Evolutionary conservation across 2,329 filamentous ascomycete species (phyloP).

Genomic region (Thyridium curvatum): DNA sequence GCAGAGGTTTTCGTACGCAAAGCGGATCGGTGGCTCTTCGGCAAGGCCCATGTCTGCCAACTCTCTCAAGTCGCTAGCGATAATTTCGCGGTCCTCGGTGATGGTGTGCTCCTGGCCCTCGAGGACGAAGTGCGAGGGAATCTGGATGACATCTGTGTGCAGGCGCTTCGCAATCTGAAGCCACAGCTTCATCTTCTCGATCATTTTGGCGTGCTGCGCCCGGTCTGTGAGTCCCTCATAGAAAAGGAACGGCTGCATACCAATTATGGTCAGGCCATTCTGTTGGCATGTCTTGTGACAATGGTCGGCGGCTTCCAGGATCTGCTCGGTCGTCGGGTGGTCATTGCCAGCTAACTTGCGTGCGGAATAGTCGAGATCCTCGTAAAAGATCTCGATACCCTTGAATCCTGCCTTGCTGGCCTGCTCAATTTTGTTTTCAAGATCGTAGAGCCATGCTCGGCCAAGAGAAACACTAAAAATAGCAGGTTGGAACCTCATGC

Average conservation of each 20-base stretch:
- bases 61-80: constrained; percentile 44
- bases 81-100: constrained; percentile 32
- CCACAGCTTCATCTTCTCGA: constrained; percentile 52
- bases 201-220: constrained; percentile 34
- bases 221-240: constrained; percentile 51
- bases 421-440: too few species aligned
- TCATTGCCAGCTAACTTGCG: too few species aligned
- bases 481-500: too few species aligned
- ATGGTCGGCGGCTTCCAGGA: constrained; percentile 36
- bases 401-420: constrained; percentile 28
- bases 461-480: too few species aligned
- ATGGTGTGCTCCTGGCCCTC: constrained; percentile 1
- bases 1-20: constrained; percentile 53
- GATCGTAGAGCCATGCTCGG: too few species aligned
- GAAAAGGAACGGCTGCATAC: constrained; percentile 56
- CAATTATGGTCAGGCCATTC: constrained; percentile 39
- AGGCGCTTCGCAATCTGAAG: constrained; percentile 47
- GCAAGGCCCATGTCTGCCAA: constrained; percentile 49
- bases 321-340: constrained; percentile 25
- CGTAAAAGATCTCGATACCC: constrained; percentile 56
- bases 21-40: constrained; percentile 39
- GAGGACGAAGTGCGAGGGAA: constrained; percentile 53
- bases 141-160: constrained; percentile 51
- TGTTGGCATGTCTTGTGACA: constrained; percentile 38
- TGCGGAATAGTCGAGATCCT: constrained; percentile 45